Percentiles rank a stretch among this genome's conserved stretches.
Evolutionary conservation across 768 basidiomycete genomes (phyloP).

Genomic region (Leccinum arenicola): DNA sequence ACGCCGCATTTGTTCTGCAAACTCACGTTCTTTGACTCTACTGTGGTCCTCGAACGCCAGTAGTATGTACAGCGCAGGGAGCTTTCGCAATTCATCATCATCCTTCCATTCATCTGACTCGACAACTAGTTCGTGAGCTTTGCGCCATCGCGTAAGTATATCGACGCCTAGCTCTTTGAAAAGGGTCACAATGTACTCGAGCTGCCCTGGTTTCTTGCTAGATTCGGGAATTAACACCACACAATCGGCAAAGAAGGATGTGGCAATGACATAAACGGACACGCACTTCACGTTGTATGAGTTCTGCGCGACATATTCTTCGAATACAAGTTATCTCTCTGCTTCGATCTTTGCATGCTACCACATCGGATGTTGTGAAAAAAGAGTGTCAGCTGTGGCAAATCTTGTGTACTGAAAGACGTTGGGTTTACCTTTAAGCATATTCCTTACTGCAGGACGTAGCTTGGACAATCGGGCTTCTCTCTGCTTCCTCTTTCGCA

Average conservation of each 20-base stretch:
- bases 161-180: conserved; percentile 89
- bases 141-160: conserved; percentile 91
- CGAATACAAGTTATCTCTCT: conserved; percentile 85
- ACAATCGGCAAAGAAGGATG: conserved; percentile 3
- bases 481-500: conserved; percentile 80
- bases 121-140: conserved; percentile 72
- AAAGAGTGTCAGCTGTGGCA: conserved; percentile 81
- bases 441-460: conserved; percentile 81
- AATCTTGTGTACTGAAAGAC: conserved; percentile 93
- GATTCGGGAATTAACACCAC: conserved; percentile 4
- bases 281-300: conserved; percentile 86
- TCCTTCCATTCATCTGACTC: conserved; percentile 76
- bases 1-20: conserved; percentile 81
- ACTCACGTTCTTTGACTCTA: conserved; percentile 84
- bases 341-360: conserved; percentile 79
- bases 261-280: neutral
- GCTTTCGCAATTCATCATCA: conserved; percentile 73
- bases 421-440: conserved; percentile 83
- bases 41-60: conserved; percentile 94
- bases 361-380: conserved; percentile 89
- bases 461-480: conserved; percentile 81
- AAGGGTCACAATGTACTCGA: conserved; percentile 73
- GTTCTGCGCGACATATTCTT: conserved; percentile 80
- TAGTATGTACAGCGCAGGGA: conserved; percentile 90
- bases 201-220: conserved; percentile 80